Evolutionary conservation across 2,329 filamentous ascomycete genomes (phyloP), one percentile per base, ranked within the genome.

Genomic region (Neopestalotiopsis sp.): DNA sequence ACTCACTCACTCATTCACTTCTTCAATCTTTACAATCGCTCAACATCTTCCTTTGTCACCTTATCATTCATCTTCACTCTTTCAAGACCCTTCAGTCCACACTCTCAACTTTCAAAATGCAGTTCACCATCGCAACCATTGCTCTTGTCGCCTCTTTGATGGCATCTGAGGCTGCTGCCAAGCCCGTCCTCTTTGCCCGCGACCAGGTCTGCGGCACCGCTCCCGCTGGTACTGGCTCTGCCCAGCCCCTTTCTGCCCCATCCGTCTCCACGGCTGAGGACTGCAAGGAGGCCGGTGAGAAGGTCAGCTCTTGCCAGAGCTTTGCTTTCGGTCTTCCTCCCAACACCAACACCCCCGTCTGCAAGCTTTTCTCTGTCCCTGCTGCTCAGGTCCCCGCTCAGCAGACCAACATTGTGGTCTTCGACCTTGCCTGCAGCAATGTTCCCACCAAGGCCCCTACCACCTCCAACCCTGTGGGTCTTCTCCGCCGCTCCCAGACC

Each of bases 311-410:
- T 17, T 70, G 69, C 69, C 40, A 70, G 69, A 58, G 59, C 49
- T 68, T 66, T 65, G 67, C 56, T n/a, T 69, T 67, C 61, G 67
- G 69, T 65, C 59, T 69, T 30, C 58, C 67, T 9, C 28, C 67
- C 59, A 61, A 34, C 30, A 42, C 49, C 65, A 45, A 40, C 58
- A 24, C 45, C 24, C 70, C 70, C 53, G 24, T 24, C 30, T 70
- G 69, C 67, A 69, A 59, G 67, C 58, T 70, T 56, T 70, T 69
- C 61, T 65, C 63, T 28, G 69, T 70, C 30, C 32, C 64, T 14
- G 69, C 63, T 20, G 57, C 63, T 4, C 63, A 70, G 69, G 67
- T 70, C n/a, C 67, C 69, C 3, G 24, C 63, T 34, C 69, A 68
- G 67, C 56, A 66, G 28, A 64, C 32, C 67, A 68, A 70, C 56